Evolutionary conservation across 2,329 filamentous ascomycete genomes (phyloP).

Genomic region (Exophiala dermatitidis): DNA sequence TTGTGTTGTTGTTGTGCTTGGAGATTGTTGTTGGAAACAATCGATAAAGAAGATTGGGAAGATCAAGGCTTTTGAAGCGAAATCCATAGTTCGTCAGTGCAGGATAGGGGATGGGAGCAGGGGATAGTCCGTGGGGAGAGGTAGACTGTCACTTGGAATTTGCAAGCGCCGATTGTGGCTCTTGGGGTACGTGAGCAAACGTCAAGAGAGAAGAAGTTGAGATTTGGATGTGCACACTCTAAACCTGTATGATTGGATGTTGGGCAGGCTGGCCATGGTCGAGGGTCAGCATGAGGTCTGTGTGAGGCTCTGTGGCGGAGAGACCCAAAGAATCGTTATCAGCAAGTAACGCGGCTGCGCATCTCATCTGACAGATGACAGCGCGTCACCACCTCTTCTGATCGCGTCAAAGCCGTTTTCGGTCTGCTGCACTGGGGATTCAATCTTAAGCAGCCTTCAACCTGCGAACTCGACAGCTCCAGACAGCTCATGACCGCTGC

Average conservation of each 20-base stretch:
- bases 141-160: slow-evolving; percentile 13
- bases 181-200: not conserved
- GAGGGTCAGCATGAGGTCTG: slow-evolving; percentile 3
- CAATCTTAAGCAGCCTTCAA: not conserved
- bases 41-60: slow-evolving; percentile 20
- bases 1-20: slow-evolving; percentile 16
- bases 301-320: not conserved
- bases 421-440: not conserved
- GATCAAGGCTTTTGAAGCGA: slow-evolving; percentile 15
- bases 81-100: slow-evolving; percentile 7
- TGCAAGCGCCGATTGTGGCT: slow-evolving; percentile 3
- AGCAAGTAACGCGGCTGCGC: not conserved
- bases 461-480: not conserved
- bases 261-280: not conserved
- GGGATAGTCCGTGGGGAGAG: slow-evolving; percentile 16
- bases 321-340: not conserved
- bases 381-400: not conserved
- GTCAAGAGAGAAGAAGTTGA: not conserved
- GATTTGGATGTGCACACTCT: not conserved
- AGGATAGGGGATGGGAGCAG: slow-evolving; percentile 20
- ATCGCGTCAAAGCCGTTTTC: not conserved
- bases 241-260: not conserved
- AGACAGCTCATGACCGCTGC: not conserved
- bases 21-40: slow-evolving; percentile 15
- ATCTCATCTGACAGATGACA: slow-evolving; percentile 3